Conservation (phyloP, 164 flowering plant species). For the Echeveria elegans region DNA sequence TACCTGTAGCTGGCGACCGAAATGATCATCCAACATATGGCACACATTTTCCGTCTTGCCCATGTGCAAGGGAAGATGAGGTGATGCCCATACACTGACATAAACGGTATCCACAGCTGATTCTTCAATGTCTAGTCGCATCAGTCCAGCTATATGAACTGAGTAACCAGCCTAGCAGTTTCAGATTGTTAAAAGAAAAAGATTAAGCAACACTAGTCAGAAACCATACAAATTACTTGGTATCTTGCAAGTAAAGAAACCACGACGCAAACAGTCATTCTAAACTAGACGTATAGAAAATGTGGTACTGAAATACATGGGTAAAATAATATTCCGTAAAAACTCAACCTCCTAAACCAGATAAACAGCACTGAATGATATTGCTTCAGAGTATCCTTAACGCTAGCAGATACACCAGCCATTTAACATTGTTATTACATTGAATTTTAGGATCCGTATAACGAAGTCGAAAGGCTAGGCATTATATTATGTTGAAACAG, state of each 20-base stretch:
- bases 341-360: background rate
- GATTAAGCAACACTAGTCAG: background rate
- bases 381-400: too few relatives aligned
- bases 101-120: conserved; percentile 28
- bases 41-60: conserved; percentile 69
- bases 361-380: too few relatives aligned
- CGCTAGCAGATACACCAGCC: too few relatives aligned
- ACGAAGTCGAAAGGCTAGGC: too few relatives aligned
- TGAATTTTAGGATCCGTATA: too few relatives aligned
- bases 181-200: conserved; percentile 11
- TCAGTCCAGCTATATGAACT: conserved; percentile 84
- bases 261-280: background rate
- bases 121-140: conserved; percentile 75
- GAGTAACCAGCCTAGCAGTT: conserved; percentile 72
- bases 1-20: conserved; percentile 90
- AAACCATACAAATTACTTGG: background rate
- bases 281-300: background rate
- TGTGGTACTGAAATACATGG: background rate
- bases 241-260: background rate
- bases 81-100: conserved; percentile 85
- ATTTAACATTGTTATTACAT: too few relatives aligned
- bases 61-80: conserved; percentile 87
- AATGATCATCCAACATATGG: conserved; percentile 61
- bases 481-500: too few relatives aligned
- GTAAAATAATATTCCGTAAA: background rate